Conservation (phyloP, 257 asterid genomes). For the Solanum chmielewskii region DNA sequence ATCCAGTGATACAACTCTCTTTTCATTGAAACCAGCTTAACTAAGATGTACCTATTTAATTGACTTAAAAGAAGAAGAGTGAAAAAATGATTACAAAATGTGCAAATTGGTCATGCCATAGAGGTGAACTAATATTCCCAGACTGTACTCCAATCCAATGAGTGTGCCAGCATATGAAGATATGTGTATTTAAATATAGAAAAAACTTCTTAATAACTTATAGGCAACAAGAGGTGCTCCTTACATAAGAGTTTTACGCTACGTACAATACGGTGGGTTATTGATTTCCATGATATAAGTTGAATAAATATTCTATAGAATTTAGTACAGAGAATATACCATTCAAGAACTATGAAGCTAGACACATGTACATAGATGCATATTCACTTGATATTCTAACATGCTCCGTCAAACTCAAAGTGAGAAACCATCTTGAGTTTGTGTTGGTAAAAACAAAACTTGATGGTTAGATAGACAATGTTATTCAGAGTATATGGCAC, state of each 20-base stretch:
- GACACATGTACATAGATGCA: not conserved
- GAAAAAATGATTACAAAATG: not conserved
- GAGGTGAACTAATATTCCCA: not conserved
- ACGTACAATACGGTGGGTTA: not conserved
- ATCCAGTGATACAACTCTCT: not conserved
- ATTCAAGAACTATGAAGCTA: not conserved
- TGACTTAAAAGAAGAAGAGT: not conserved
- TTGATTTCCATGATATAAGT: not conserved
- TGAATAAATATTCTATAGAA: not conserved
- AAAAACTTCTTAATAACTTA: not conserved
- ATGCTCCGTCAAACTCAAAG: not conserved
- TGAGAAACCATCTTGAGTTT: not conserved
- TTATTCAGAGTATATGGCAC: too few species aligned
- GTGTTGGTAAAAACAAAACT: too few species aligned
- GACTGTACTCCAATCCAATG: not conserved
- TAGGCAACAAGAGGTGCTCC: not conserved
- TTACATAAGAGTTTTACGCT: not conserved
- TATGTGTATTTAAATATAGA: not conserved
- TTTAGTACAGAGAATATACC: not conserved
- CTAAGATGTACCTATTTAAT: not conserved
- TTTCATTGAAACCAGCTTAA: not conserved
- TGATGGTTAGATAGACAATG: too few species aligned
- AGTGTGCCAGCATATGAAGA: not conserved
- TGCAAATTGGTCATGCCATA: not conserved
- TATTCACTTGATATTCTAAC: not conserved